These are phyloP conservation scores for Populus euphratica DNA, from an alignment of 345 rosid species.

Conservation along the genomic window DNA sequence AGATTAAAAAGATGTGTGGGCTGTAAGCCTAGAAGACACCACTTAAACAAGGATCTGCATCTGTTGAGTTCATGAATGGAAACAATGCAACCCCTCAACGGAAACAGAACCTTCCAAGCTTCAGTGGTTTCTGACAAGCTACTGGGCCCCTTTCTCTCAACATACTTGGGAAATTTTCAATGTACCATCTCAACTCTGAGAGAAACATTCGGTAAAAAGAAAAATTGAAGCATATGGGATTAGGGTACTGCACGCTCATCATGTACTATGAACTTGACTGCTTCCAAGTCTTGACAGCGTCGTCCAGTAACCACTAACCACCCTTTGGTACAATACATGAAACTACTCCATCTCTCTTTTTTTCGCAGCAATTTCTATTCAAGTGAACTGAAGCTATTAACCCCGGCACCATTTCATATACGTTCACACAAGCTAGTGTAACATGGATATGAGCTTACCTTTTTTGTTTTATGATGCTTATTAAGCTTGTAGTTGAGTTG, in stretches of 20 bases:
- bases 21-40: neutral
- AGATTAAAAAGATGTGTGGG: neutral
- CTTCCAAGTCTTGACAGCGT: neutral
- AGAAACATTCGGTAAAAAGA: neutral
- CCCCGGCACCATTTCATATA: neutral
- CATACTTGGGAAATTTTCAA: neutral
- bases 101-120: neutral
- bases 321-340: neutral
- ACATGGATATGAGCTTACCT: neutral
- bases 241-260: neutral
- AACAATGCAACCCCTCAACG: neutral
- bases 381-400: neutral
- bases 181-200: neutral
- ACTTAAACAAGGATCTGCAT: neutral
- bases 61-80: neutral
- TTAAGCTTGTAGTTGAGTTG: conserved; percentile 19
- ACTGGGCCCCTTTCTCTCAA: neutral
- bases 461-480: conserved; percentile 12
- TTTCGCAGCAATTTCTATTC: neutral
- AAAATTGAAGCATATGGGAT: conserved; percentile 11
- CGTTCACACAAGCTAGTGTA: neutral
- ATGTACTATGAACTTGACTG: neutral
- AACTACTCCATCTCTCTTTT: neutral
- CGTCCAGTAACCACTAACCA: neutral
- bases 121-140: neutral